Conservation (phyloP, 371 early-diverging fungal genomes). For the Nematocida ausubeli region DNA sequence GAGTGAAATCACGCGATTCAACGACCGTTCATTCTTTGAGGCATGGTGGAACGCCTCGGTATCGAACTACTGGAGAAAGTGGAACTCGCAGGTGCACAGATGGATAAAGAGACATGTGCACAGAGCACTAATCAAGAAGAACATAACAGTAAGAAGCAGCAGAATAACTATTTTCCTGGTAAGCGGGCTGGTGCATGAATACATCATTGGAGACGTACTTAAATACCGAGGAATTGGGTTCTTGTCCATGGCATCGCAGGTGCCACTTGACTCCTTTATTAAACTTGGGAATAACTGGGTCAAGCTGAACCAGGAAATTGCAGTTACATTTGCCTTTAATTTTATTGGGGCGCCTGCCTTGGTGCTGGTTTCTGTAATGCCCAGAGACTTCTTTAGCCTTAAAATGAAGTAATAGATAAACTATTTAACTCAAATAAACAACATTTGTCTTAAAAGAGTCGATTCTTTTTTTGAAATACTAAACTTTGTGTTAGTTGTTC, state of each 20-base stretch:
- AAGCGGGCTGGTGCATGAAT: constrained; percentile 79
- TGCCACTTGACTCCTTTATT: constrained; percentile 76
- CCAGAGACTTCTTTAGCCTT: neutral
- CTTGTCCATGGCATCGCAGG: constrained; percentile 79
- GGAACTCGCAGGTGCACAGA: constrained; percentile 93
- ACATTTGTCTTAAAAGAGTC: too few relatives aligned
- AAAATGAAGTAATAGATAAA: neutral
- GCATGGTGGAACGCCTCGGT: constrained; percentile 96
- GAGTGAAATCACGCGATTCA: constrained; percentile 79
- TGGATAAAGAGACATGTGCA: constrained; percentile 86
- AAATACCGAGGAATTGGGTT: constrained; percentile 76
- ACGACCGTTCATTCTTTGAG: constrained; percentile 90
- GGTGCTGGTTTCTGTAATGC: constrained; percentile 14
- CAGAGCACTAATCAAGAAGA: constrained; percentile 73
- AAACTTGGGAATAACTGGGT: constrained; percentile 23
- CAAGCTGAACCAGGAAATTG: neutral
- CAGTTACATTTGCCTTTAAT: constrained; percentile 32
- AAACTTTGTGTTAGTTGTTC: too few relatives aligned
- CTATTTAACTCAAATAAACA: too few relatives aligned
- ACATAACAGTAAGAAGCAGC: constrained; percentile 73
- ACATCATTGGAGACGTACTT: constrained; percentile 75
- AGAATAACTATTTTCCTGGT: constrained; percentile 78
- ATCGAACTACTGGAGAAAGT: constrained; percentile 87
- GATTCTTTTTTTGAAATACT: too few relatives aligned
- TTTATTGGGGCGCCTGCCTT: constrained; percentile 37